Evolutionary conservation across 192 early-diverging fungal genomes (phyloP).

Genomic region (Kappamyces sp.): DNA sequence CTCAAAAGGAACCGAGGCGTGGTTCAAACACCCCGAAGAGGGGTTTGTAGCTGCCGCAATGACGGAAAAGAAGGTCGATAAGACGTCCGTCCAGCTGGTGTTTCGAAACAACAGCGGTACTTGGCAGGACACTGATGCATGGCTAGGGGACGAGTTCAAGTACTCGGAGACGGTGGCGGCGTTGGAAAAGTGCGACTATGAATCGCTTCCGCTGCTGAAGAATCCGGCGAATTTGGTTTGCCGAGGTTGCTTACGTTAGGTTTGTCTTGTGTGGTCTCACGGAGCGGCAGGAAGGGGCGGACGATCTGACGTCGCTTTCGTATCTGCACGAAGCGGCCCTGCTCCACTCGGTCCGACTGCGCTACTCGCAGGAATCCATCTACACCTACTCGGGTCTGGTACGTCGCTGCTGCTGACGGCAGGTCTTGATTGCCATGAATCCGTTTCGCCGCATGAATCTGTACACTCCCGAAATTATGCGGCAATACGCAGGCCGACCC

Average conservation of each 20-base stretch:
- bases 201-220: conserved; percentile 63
- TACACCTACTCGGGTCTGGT: conserved; percentile 96
- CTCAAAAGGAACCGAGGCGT: conserved; percentile 56
- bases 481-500: conserved; percentile 74
- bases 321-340: conserved; percentile 75
- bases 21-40: conserved; percentile 65
- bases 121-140: no score
- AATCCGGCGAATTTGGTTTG: conserved; percentile 56
- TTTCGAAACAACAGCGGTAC: no score
- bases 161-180: no score
- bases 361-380: conserved; percentile 78
- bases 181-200: conserved; percentile 14
- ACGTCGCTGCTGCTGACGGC: no score
- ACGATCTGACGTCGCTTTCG: conserved; percentile 76
- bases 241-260: no score
- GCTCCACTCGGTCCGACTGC: conserved; percentile 69
- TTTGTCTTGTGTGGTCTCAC: neutral
- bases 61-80: no score
- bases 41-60: no score
- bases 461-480: conserved; percentile 77
- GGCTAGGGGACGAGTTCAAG: no score
- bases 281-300: conserved; percentile 58
- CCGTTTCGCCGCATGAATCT: conserved; percentile 75
- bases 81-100: no score
- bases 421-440: conserved; percentile 75